A percentile compares a stretch with the other conserved stretches of the same genome.
Conservation (phyloP, 2,329 filamentous ascomycete genomes). For the Fusarium subglutinans region DNA sequence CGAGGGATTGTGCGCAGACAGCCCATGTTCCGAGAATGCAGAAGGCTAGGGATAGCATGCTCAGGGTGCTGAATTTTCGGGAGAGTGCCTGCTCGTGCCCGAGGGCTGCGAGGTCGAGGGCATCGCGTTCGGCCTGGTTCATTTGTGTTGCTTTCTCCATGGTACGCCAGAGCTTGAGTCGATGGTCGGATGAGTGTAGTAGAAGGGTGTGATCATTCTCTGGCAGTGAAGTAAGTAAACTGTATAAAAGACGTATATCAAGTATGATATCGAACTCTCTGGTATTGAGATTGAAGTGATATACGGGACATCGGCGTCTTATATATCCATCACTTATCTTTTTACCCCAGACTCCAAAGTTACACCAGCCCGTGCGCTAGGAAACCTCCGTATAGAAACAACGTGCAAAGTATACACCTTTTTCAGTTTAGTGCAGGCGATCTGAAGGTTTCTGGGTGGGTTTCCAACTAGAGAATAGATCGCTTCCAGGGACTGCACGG, state of each 20-base stretch:
- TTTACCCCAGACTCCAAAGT: conserved; percentile 17
- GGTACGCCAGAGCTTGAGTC: conserved; percentile 34
- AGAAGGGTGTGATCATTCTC: conserved; percentile 30
- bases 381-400: conserved; percentile 2
- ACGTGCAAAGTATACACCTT: conserved; percentile 27
- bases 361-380: conserved; percentile 4
- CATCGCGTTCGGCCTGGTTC: conserved; percentile 35
- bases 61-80: conserved; percentile 61
- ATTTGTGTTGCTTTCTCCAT: conserved; percentile 34
- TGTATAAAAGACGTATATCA: background rate
- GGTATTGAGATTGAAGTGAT: background rate
- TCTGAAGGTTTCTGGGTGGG: background rate
- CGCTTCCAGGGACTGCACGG: background rate
- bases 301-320: background rate
- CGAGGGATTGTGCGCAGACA: conserved; percentile 60
- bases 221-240: background rate
- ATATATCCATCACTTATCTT: conserved; percentile 27
- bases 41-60: conserved; percentile 66
- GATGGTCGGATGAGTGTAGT: conserved; percentile 12
- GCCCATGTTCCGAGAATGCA: conserved; percentile 67
- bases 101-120: conserved; percentile 50
- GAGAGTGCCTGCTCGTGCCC: conserved; percentile 51
- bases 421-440: conserved; percentile 22
- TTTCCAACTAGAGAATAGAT: conserved; percentile 8
- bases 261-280: background rate